These are phyloP conservation scores for Keithomyces neogunnii DNA, from an alignment of 2,329 filamentous ascomycete genomes.

Conservation along the genomic window DNA sequence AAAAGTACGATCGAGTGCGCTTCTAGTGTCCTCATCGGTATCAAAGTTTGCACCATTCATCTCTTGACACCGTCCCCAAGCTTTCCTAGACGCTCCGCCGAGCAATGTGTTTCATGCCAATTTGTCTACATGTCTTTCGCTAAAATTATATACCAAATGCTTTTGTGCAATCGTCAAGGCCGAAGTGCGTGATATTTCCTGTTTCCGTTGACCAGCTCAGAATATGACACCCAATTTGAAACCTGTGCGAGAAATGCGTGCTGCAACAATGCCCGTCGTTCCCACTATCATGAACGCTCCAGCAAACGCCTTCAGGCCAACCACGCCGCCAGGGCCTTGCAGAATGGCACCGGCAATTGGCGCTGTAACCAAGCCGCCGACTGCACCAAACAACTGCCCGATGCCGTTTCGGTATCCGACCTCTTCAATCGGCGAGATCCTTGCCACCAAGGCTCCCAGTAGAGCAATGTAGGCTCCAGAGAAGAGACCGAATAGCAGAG, in stretches of 20 bases:
- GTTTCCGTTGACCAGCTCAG: neutral
- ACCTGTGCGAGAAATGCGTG: slow-evolving; percentile 10
- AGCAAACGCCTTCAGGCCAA: slow-evolving; percentile 12
- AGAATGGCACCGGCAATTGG: slow-evolving; percentile 15
- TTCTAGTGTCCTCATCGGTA: too few relatives aligned
- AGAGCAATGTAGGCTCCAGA: slow-evolving; percentile 21
- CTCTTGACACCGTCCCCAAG: too few relatives aligned
- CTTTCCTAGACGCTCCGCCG: too few relatives aligned
- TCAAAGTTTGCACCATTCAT: too few relatives aligned
- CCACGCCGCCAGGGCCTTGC: slow-evolving; percentile 7
- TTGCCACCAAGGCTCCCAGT: slow-evolving; percentile 19
- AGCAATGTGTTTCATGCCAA: too few relatives aligned
- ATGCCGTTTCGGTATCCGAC: slow-evolving; percentile 45
- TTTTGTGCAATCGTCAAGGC: too few relatives aligned
- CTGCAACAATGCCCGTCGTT: slow-evolving; percentile 10
- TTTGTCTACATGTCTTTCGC: too few relatives aligned
- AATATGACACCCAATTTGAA: slow-evolving; percentile 9
- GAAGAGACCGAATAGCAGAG: slow-evolving; percentile 19
- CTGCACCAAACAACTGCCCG: slow-evolving; percentile 8
- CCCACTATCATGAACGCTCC: slow-evolving; percentile 11
- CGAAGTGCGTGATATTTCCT: too few relatives aligned
- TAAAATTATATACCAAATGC: too few relatives aligned
- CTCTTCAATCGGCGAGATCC: slow-evolving; percentile 44
- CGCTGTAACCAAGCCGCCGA: slow-evolving; percentile 11
- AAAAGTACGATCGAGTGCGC: too few relatives aligned